Evolutionary conservation across 345 rosid genomes (phyloP).

Genomic region (Laguncularia racemosa): DNA sequence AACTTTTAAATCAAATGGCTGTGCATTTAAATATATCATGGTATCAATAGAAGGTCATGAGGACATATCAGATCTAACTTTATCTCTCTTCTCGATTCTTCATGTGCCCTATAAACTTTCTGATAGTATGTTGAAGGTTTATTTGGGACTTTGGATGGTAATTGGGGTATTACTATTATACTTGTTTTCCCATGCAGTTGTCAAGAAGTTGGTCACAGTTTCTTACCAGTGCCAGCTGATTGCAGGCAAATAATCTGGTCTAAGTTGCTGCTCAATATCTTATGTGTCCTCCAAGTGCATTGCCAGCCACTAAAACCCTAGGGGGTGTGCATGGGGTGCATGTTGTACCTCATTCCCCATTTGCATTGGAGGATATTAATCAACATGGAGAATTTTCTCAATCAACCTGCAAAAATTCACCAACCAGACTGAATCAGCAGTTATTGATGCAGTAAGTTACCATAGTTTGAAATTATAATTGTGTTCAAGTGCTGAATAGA

Average conservation of each 20-base stretch:
- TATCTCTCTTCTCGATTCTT: too few relatives aligned
- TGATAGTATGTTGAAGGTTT: too few relatives aligned
- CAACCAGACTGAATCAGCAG: conserved; percentile 38
- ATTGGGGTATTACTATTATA: too few relatives aligned
- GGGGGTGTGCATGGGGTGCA: conserved; percentile 76
- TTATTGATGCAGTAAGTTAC: conserved; percentile 48
- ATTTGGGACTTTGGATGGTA: too few relatives aligned
- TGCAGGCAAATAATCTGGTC: conserved; percentile 31
- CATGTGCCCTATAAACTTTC: too few relatives aligned
- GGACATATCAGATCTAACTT: too few relatives aligned
- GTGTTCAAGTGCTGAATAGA: too few relatives aligned
- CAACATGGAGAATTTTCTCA: conserved; percentile 37
- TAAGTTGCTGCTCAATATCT: conserved; percentile 11
- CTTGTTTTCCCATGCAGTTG: too few relatives aligned
- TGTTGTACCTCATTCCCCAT: conserved; percentile 65
- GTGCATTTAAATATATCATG: too few relatives aligned
- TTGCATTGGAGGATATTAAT: conserved; percentile 34
- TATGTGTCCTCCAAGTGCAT: conserved; percentile 44
- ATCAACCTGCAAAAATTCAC: conserved; percentile 30
- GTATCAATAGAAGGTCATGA: too few relatives aligned
- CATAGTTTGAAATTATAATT: too few relatives aligned
- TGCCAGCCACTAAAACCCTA: conserved; percentile 44
- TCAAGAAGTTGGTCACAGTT: conserved; percentile 12
- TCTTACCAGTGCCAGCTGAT: conserved; percentile 28
- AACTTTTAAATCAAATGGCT: too few relatives aligned